A percentile compares a stretch with the other conserved stretches of the same genome.
Conservation (phyloP, 805 yeast genomes). For the Lachancea quebecensis region DNA sequence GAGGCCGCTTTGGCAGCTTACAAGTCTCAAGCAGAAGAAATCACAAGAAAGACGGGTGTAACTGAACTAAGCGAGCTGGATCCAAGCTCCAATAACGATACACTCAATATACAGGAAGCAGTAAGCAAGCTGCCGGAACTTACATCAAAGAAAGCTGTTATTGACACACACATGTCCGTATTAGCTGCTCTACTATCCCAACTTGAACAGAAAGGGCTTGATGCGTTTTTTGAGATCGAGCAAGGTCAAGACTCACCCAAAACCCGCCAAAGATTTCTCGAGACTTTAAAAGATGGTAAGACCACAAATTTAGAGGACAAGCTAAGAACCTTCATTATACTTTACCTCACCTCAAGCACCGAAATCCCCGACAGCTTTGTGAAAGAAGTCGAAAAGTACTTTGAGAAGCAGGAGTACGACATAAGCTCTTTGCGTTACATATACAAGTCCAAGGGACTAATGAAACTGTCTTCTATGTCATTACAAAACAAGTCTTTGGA, state of each 20-base stretch:
- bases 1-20: slow-evolving; percentile 75
- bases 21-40: slow-evolving; percentile 79
- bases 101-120: slow-evolving; percentile 71
- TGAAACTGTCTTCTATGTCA: slow-evolving; percentile 45
- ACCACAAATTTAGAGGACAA: slow-evolving; percentile 71
- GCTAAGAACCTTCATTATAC: slow-evolving; percentile 80
- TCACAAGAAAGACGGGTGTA: slow-evolving; percentile 67
- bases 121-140: slow-evolving; percentile 89
- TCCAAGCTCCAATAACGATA: slow-evolving; percentile 44
- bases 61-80: slow-evolving; percentile 70
- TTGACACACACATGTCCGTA: slow-evolving; percentile 96
- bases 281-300: slow-evolving; percentile 44
- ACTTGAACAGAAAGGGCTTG: slow-evolving; percentile 79
- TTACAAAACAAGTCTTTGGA: slow-evolving; percentile 30
- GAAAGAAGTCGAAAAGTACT: slow-evolving; percentile 63
- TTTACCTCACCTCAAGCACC: slow-evolving; percentile 48
- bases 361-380: slow-evolving; percentile 40
- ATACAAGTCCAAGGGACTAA: slow-evolving; percentile 71
- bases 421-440: slow-evolving; percentile 63
- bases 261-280: slow-evolving; percentile 51
- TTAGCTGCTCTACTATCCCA: slow-evolving; percentile 77
- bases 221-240: slow-evolving; percentile 89
- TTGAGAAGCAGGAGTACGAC: slow-evolving; percentile 52
- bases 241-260: slow-evolving; percentile 55
- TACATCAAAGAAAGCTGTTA: slow-evolving; percentile 76